phyloP scores from a whole-genome alignment of 2,329 filamentous ascomycete genomes.

The Talaromyces sp. region DNA sequence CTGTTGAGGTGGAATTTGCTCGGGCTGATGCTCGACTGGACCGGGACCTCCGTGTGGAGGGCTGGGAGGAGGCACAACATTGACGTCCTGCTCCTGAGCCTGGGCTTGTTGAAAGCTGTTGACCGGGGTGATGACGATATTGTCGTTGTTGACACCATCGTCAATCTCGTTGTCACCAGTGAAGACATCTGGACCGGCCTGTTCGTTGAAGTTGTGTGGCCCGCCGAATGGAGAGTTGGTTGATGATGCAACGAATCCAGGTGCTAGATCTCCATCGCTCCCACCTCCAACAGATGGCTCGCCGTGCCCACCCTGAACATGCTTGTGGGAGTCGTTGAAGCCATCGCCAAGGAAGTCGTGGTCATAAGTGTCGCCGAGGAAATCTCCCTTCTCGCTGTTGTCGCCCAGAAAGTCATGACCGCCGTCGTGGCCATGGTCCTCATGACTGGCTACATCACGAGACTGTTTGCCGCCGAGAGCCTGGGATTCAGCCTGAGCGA shows the following conservation, averaged over 20 bases:
- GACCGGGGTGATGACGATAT: conserved; percentile 16
- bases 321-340: conserved; percentile 3
- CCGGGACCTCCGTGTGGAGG: conserved; percentile 3
- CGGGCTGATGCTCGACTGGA: neutral
- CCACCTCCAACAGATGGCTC: neutral
- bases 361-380: conserved; percentile 11
- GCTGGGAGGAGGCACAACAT: neutral
- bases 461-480: neutral
- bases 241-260: neutral
- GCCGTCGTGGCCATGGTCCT: neutral
- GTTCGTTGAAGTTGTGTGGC: conserved; percentile 11
- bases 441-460: neutral
- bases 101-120: neutral
- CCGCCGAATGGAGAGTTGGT: conserved; percentile 6
- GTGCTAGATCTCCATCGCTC: neutral
- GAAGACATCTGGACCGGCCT: conserved; percentile 1
- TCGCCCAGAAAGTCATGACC: conserved; percentile 16
- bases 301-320: neutral
- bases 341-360: conserved; percentile 14
- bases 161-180: conserved; percentile 14
- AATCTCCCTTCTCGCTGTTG: conserved; percentile 6
- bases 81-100: conserved; percentile 5
- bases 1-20: conserved; percentile 10
- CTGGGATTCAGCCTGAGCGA: conserved; percentile 27
- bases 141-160: conserved; percentile 15